A percentile compares a stretch with the other conserved stretches of the same genome.
Conservation (phyloP, 2,329 filamentous ascomycete genomes). For the Pyricularia sp. region DNA sequence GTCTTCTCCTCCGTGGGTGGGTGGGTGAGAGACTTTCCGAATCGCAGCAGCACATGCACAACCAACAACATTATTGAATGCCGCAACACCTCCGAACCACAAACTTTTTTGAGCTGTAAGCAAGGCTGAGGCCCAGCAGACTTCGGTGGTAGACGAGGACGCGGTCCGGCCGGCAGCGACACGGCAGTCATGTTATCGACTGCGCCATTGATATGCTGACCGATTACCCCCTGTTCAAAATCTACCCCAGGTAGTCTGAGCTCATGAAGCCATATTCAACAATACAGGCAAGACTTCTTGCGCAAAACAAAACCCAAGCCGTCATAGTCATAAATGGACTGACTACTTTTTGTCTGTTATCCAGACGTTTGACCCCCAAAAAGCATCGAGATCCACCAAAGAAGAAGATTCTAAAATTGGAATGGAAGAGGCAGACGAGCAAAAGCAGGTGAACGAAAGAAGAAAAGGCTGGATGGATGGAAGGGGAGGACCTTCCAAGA, state of each 20-base stretch:
- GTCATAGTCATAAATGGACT: neutral
- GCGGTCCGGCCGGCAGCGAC: neutral
- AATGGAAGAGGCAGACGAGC: neutral
- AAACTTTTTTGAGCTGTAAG: neutral
- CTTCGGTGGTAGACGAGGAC: neutral
- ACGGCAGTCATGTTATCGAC: neutral
- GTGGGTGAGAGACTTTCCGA: neutral
- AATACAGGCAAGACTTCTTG: neutral
- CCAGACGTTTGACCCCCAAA: neutral
- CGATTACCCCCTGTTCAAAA: neutral
- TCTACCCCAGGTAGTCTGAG: no score
- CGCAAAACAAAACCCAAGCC: neutral
- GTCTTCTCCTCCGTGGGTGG: neutral
- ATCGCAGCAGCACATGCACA: neutral
- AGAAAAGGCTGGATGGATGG: neutral
- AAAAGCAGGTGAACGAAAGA: neutral
- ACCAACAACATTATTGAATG: neutral
- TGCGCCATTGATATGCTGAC: neutral
- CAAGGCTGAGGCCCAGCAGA: neutral
- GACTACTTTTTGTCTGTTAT: neutral
- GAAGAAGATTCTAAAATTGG: neutral
- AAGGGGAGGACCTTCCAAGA: neutral
- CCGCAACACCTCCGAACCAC: neutral
- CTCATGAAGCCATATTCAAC: neutral
- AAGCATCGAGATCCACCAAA: neutral